phyloP scores from a whole-genome alignment of 2,329 filamentous ascomycete genomes.

The Aspergillus aculeatinus region DNA sequence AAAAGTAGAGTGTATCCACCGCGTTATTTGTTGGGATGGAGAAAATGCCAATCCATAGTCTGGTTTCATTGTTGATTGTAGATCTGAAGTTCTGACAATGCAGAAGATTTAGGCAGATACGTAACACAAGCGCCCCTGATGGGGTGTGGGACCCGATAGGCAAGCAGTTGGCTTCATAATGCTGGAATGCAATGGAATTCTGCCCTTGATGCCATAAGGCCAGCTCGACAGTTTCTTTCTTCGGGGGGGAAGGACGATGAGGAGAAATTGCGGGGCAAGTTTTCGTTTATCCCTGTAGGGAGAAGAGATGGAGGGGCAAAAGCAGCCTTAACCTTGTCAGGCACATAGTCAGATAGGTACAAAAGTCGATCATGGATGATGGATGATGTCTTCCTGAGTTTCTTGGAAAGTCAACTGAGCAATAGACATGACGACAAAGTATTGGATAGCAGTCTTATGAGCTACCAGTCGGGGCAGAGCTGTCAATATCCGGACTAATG shows the following conservation, averaged over 20 bases:
- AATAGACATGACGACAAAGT: not conserved
- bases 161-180: not conserved
- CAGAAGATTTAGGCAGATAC: slow-evolving; percentile 23
- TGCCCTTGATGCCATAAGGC: not conserved
- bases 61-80: slow-evolving; percentile 8
- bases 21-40: slow-evolving; percentile 16
- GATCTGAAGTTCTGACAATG: slow-evolving; percentile 8
- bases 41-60: slow-evolving; percentile 16
- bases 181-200: not conserved
- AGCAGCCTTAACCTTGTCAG: not conserved
- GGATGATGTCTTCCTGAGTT: too few relatives aligned
- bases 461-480: not conserved
- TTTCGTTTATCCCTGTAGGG: not conserved
- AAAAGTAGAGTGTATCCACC: slow-evolving; percentile 16
- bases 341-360: not conserved
- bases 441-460: not conserved
- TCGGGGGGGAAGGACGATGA: not conserved
- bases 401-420: too few relatives aligned
- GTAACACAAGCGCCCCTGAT: slow-evolving; percentile 10
- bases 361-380: too few relatives aligned
- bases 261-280: not conserved
- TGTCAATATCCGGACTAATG: not conserved
- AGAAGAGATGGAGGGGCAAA: not conserved
- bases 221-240: not conserved
- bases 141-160: not conserved